Conservation (phyloP, 1,139 yeast genomes). For the Sugiyamaella paludigena region DNA sequence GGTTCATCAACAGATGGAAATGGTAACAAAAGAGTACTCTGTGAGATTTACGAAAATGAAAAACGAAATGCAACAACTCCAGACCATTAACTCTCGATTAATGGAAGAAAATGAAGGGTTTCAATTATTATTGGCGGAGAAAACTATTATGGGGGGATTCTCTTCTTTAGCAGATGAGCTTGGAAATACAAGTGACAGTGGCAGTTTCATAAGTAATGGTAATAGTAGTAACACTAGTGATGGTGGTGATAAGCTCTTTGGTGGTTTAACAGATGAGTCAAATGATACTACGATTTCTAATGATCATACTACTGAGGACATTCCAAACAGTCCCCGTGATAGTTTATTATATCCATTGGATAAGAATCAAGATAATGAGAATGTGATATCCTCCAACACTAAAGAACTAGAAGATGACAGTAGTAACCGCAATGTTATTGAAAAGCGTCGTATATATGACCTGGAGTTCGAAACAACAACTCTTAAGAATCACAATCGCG, state of each 20-base stretch:
- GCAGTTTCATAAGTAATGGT: too few relatives aligned
- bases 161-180: constrained; percentile 30
- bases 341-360: too few relatives aligned
- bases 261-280: constrained; percentile 7
- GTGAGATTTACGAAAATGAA: constrained; percentile 31
- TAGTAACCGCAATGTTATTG: neutral
- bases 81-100: constrained; percentile 31
- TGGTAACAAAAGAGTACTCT: constrained; percentile 34
- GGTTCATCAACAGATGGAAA: constrained; percentile 33
- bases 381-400: neutral
- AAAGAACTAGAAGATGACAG: neutral
- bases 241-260: neutral
- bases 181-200: neutral
- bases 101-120: constrained; percentile 38
- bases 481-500: constrained; percentile 33
- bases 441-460: constrained; percentile 19
- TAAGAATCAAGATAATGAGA: constrained; percentile 2
- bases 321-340: too few relatives aligned
- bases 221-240: neutral
- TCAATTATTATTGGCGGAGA: constrained; percentile 37
- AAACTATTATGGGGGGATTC: constrained; percentile 33
- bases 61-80: constrained; percentile 31
- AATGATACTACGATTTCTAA: neutral
- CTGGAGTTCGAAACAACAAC: constrained; percentile 32
- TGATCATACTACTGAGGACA: too few relatives aligned